phyloP scores from a whole-genome alignment of 352 stramenopile genomes.

The Phytophthora uliginosa region DNA sequence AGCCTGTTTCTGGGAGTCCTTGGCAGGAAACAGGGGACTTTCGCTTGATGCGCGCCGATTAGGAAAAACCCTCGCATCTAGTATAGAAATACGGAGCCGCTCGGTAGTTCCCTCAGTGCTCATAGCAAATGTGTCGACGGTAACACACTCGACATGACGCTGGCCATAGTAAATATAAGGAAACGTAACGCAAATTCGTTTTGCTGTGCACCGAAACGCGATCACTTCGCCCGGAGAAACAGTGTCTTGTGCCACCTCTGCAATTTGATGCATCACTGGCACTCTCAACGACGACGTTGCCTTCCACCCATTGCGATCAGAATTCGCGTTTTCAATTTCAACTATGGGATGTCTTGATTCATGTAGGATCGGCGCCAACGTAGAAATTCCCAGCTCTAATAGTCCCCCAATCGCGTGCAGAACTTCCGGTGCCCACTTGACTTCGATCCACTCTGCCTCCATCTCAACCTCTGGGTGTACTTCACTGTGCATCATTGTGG shows the following conservation, averaged over 20 bases:
- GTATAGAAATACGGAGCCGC: constrained; percentile 65
- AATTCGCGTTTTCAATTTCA: neutral
- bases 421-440: constrained; percentile 70
- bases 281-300: constrained; percentile 32
- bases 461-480: constrained; percentile 68
- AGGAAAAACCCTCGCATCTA: constrained; percentile 45
- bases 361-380: constrained; percentile 43
- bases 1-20: constrained; percentile 7
- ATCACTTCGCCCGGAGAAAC: constrained; percentile 51
- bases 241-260: constrained; percentile 48
- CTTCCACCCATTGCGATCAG: constrained; percentile 8
- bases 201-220: constrained; percentile 74
- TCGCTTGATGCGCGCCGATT: constrained; percentile 20
- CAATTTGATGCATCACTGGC: constrained; percentile 47
- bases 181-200: constrained; percentile 66
- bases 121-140: constrained; percentile 68
- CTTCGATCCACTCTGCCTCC: constrained; percentile 82
- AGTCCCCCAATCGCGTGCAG: constrained; percentile 74
- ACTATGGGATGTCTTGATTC: constrained; percentile 18
- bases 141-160: constrained; percentile 64
- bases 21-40: constrained; percentile 3
- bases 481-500: constrained; percentile 46
- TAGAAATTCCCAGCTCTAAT: constrained; percentile 65
- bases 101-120: constrained; percentile 63
- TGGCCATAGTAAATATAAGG: constrained; percentile 38